A percentile compares a stretch with the other conserved stretches of the same genome.
Conservation (phyloP, 2,329 filamentous ascomycete species). For the Verticillium tricorpus region DNA sequence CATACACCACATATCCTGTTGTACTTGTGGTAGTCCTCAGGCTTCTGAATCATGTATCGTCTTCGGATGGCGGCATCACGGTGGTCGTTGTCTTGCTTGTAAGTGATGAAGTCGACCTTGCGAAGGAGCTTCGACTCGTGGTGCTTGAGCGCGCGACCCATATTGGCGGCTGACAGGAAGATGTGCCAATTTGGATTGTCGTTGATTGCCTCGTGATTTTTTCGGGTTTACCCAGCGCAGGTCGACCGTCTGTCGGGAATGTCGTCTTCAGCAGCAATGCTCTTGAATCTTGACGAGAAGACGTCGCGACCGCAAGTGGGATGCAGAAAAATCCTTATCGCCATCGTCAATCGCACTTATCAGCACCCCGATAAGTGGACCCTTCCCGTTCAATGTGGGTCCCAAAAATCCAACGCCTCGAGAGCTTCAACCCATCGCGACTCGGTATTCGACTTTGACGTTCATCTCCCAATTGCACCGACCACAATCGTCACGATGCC, state of each 20-base stretch:
- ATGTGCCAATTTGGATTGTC: neutral
- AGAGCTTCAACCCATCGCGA: slow-evolving; percentile 12
- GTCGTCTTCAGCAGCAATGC: neutral
- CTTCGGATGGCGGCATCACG: slow-evolving; percentile 75
- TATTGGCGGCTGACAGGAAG: slow-evolving; percentile 33
- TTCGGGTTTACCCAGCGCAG: slow-evolving; percentile 4
- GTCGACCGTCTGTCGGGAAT: neutral
- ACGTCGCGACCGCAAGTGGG: neutral
- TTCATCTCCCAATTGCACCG: slow-evolving; percentile 3
- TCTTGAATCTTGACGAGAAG: neutral
- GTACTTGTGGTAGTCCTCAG: slow-evolving; percentile 73
- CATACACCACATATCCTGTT: slow-evolving; percentile 64
- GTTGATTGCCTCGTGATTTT: neutral
- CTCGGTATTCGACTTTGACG: neutral
- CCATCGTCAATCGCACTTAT: neutral
- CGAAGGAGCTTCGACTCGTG: slow-evolving; percentile 96
- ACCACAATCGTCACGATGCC: slow-evolving; percentile 29
- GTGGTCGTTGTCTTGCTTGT: slow-evolving; percentile 84
- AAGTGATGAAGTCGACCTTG: slow-evolving; percentile 88
- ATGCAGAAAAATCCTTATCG: slow-evolving; percentile 8
- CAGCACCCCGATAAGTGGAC: neutral
- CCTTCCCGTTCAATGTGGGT: neutral
- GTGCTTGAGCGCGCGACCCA: slow-evolving; percentile 95
- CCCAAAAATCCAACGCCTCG: slow-evolving; percentile 1
- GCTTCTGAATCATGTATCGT: slow-evolving; percentile 87